phyloP scores from a whole-genome alignment of 192 early-diverging fungal genomes.

The Kickxella alabastrina region DNA sequence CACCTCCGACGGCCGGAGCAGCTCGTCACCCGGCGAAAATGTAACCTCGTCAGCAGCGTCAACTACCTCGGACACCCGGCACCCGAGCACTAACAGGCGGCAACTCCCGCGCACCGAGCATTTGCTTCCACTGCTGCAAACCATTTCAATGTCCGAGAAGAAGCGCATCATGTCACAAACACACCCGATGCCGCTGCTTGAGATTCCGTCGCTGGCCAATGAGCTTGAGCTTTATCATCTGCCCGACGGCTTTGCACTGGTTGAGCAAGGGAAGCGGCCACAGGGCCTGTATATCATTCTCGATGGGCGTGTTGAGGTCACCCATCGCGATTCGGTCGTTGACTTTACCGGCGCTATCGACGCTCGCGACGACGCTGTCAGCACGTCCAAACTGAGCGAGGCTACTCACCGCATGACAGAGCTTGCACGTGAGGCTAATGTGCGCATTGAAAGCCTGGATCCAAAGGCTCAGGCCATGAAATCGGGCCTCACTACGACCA shows the following conservation, averaged over 20 bases:
- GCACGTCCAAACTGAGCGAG: conserved; percentile 15
- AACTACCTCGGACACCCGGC: conserved; percentile 26
- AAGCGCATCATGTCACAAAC: conserved; percentile 3
- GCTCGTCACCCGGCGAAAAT: conserved; percentile 1
- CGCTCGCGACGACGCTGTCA: background rate
- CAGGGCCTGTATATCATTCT: conserved; percentile 89
- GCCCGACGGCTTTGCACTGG: conserved; percentile 66
- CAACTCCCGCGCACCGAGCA: conserved; percentile 31
- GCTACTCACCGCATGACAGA: conserved; percentile 32
- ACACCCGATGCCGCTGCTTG: conserved; percentile 16
- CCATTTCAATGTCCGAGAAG: conserved; percentile 14
- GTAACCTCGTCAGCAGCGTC: conserved; percentile 6
- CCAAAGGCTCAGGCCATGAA: conserved; percentile 3
- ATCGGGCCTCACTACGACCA: background rate
- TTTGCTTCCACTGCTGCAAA: conserved; percentile 34
- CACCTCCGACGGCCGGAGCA: conserved; percentile 22
- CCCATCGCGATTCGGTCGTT: conserved; percentile 31
- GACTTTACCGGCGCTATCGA: conserved; percentile 29
- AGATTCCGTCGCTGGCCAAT: conserved; percentile 49
- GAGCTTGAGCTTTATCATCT: conserved; percentile 74
- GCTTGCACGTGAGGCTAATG: conserved; percentile 22
- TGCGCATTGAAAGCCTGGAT: conserved; percentile 12
- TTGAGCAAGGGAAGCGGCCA: conserved; percentile 79
- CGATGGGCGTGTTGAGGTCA: conserved; percentile 78
- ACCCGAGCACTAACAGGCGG: conserved; percentile 30